These are phyloP conservation scores for Amaranthus hypochondriacus DNA, from an alignment of 148 eudicot species.

Conservation along the genomic window DNA sequence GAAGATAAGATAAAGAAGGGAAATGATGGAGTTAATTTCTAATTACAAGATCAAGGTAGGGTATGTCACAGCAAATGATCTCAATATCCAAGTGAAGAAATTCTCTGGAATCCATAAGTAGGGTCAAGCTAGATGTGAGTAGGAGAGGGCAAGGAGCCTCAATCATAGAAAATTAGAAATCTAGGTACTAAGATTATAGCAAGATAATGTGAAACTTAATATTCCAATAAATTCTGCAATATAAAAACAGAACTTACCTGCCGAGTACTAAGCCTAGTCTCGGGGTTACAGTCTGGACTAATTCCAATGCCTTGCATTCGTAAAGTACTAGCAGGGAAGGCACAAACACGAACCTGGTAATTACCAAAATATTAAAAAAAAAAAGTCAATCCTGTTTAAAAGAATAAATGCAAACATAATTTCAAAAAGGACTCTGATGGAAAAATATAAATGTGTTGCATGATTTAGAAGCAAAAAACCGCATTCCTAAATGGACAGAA, in stretches of 20 bases:
- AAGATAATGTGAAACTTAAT: not conserved
- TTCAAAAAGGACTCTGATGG: not conserved
- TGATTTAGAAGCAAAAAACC: not conserved
- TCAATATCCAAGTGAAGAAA: not conserved
- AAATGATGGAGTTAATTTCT: not conserved
- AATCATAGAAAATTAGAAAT: not conserved
- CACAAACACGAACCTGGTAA: slow-evolving; percentile 87
- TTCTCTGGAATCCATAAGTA: not conserved
- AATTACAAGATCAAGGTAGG: not conserved
- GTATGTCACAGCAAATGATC: not conserved
- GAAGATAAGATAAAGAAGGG: too few species aligned
- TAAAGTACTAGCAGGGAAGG: slow-evolving; percentile 72
- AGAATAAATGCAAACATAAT: not conserved
- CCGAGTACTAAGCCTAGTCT: slow-evolving; percentile 62
- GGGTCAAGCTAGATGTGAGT: not conserved
- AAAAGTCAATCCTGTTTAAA: slow-evolving; percentile 5
- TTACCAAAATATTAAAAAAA: not conserved
- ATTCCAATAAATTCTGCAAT: not conserved
- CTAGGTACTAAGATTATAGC: not conserved
- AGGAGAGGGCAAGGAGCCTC: not conserved
- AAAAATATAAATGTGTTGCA: not conserved
- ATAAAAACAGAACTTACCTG: slow-evolving; percentile 48
- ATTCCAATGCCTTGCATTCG: slow-evolving; percentile 86
- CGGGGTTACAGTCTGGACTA: slow-evolving; percentile 98
- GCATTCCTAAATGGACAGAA: not conserved